Conservation (phyloP, 2,329 filamentous ascomycete species). For the Septoria petroselini region DNA sequence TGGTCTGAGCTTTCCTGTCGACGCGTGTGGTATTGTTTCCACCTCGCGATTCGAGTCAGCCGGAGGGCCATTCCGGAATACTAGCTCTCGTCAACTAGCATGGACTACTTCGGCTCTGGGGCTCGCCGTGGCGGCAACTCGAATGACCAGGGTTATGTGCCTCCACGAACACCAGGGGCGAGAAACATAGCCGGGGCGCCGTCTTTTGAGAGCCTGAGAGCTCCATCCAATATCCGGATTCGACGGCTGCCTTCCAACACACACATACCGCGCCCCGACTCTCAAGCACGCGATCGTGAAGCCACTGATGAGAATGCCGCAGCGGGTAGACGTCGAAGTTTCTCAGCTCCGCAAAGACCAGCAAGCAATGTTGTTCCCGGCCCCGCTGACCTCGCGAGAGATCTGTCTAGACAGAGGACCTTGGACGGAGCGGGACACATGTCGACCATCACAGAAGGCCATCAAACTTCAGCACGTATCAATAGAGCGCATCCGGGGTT, state of each 20-base stretch:
- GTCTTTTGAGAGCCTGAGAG: constrained; percentile 34
- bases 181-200: constrained; percentile 23
- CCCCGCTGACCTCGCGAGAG: constrained; percentile 25
- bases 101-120: constrained; percentile 33
- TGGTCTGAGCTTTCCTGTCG: too few relatives aligned
- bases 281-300: constrained; percentile 17
- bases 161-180: constrained; percentile 21
- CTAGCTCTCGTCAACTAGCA: constrained; percentile 10
- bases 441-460: constrained; percentile 33
- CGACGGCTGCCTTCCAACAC: constrained; percentile 30
- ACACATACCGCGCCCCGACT: constrained; percentile 18
- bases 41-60: too few relatives aligned
- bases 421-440: constrained; percentile 26
- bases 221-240: constrained; percentile 36
- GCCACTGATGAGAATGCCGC: constrained; percentile 19
- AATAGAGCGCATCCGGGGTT: constrained; percentile 5
- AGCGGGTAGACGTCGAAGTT: constrained; percentile 33
- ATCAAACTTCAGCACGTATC: constrained; percentile 19
- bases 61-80: too few relatives aligned
- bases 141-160: constrained; percentile 19
- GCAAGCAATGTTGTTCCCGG: constrained; percentile 19
- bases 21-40: too few relatives aligned
- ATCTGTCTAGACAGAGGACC: constrained; percentile 30
- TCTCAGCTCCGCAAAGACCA: constrained; percentile 35
- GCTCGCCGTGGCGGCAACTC: constrained; percentile 21